Percentiles rank a stretch among this genome's conserved stretches.
phyloP scores from a whole-genome alignment of 2,329 filamentous ascomycete species.

The Huntiella decipiens region DNA sequence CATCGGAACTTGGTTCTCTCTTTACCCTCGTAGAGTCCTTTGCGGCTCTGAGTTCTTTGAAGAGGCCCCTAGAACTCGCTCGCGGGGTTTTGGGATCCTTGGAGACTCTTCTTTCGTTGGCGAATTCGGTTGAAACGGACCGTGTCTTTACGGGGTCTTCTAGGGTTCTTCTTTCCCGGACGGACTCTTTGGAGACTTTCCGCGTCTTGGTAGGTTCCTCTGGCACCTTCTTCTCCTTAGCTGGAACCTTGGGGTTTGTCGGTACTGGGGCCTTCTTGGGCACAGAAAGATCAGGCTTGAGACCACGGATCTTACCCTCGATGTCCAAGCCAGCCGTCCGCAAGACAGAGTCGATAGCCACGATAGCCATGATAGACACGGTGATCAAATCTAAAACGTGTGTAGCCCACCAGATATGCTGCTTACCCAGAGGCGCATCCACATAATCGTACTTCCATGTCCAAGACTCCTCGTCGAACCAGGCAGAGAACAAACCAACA shows the following conservation, averaged over 20 bases:
- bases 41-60: no score
- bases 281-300: background rate
- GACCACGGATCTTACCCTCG: conserved; percentile 4
- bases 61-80: no score
- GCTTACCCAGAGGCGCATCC: conserved; percentile 60
- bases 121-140: no score
- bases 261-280: background rate
- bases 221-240: background rate
- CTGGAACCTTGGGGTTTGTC: background rate
- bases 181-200: background rate
- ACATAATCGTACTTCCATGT: conserved; percentile 71
- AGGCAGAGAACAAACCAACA: conserved; percentile 68
- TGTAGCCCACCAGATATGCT: conserved; percentile 73
- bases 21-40: no score
- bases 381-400: conserved; percentile 5
- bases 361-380: background rate
- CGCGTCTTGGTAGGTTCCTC: background rate
- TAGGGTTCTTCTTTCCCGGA: no score
- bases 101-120: no score
- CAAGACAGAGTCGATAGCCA: conserved; percentile 2
- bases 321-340: conserved; percentile 4
- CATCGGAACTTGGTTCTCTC: no score
- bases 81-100: no score
- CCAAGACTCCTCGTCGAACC: conserved; percentile 58
- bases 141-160: no score